Evolutionary conservation across 2,329 filamentous ascomycete genomes (phyloP).

Genomic region (Aspergillus chevalieri): DNA sequence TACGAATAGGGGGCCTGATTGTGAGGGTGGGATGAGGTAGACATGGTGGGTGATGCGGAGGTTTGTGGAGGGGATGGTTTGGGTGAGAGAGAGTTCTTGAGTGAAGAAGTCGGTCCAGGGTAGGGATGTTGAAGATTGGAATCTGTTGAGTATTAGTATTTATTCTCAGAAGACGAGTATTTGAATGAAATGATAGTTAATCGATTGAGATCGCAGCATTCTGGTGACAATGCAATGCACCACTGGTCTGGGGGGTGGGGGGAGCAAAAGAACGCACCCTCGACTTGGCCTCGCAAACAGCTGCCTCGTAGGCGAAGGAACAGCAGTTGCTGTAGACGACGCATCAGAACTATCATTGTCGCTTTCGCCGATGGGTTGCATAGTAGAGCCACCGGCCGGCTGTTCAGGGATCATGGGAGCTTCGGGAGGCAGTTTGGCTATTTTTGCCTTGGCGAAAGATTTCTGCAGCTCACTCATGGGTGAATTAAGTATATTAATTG

Average conservation of each 20-base stretch:
- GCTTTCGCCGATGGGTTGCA: slow-evolving; percentile 26
- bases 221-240: background rate
- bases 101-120: slow-evolving; percentile 90
- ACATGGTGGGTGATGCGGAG: slow-evolving; percentile 63
- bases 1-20: slow-evolving; percentile 74
- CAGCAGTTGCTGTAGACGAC: slow-evolving; percentile 87
- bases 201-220: too few species aligned
- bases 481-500: background rate
- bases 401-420: slow-evolving; percentile 43
- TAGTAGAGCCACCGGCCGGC: slow-evolving; percentile 24
- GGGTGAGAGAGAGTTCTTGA: slow-evolving; percentile 68
- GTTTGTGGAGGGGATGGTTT: slow-evolving; percentile 29
- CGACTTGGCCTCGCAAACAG: slow-evolving; percentile 62
- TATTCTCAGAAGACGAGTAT: background rate
- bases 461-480: slow-evolving; percentile 76
- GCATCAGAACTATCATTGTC: slow-evolving; percentile 62
- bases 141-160: slow-evolving; percentile 1
- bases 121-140: slow-evolving; percentile 52
- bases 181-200: too few species aligned
- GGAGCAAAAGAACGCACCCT: slow-evolving; percentile 46
- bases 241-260: background rate
- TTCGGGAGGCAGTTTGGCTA: slow-evolving; percentile 57
- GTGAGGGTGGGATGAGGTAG: slow-evolving; percentile 74
- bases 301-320: slow-evolving; percentile 67
- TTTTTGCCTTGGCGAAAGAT: slow-evolving; percentile 69